These are phyloP conservation scores for Curvularia lunata DNA, from an alignment of 2,329 filamentous ascomycete species.

Conservation along the genomic window DNA sequence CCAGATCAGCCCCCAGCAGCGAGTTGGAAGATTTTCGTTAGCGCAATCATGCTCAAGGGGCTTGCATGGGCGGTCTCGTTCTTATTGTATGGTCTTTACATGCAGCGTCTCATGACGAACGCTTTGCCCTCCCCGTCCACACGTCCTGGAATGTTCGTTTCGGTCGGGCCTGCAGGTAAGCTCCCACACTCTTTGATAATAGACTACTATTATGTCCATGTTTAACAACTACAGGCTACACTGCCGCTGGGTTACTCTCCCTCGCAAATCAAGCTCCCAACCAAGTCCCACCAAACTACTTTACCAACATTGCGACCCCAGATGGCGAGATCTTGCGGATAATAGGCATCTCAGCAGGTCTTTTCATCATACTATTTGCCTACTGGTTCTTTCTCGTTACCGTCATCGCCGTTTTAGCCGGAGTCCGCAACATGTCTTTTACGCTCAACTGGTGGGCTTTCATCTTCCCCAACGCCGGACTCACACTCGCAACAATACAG, in stretches of 20 bases:
- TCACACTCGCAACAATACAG: conserved; percentile 65
- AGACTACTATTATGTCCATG: conserved; percentile 59
- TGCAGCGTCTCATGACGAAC: conserved; percentile 70
- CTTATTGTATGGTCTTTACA: conserved; percentile 75
- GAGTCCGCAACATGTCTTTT: conserved; percentile 50
- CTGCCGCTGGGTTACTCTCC: conserved; percentile 52
- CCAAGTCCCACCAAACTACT: conserved; percentile 45
- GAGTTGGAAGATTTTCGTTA: conserved; percentile 62
- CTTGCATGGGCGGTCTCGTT: conserved; percentile 70
- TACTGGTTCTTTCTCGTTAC: conserved; percentile 60
- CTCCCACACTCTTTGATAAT: conserved; percentile 57
- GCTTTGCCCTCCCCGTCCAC: conserved; percentile 55
- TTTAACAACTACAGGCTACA: conserved; percentile 55
- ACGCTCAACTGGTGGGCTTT: conserved; percentile 62
- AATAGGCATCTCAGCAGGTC: conserved; percentile 53
- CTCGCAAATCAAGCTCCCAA: conserved; percentile 52
- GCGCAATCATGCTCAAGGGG: conserved; percentile 71
- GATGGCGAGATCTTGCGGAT: conserved; percentile 50
- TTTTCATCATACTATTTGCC: conserved; percentile 58
- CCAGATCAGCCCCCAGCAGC: conserved; percentile 40
- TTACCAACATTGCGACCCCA: conserved; percentile 36
- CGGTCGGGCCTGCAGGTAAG: conserved; percentile 52
- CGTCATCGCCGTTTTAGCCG: conserved; percentile 47
- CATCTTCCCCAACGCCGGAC: conserved; percentile 70
- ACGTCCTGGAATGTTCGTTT: conserved; percentile 60